Base-by-base conservation (phyloP, 768 basidiomycete species). In the Mycena kentingensis region DNA sequence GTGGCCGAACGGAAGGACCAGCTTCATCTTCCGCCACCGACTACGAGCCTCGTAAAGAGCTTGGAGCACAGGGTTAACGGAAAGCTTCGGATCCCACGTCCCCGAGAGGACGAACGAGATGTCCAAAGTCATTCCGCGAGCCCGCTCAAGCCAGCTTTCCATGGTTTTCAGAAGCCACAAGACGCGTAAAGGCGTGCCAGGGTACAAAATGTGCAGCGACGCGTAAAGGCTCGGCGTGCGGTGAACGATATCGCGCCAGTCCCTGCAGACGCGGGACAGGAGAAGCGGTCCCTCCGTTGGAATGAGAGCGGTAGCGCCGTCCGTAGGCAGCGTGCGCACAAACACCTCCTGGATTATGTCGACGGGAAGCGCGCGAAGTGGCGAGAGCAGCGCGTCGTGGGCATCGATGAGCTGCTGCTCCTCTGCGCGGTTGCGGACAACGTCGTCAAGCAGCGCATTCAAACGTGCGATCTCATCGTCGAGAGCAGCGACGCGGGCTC, bases 201-300 rank as follows among this genome's bases (percentile, higher is more conserved):
- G 12, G 11, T 19, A 10, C 36, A 48, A 32, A 22, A 48, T 27
- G 27, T 48, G 46, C n/a, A 48, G 22, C 29, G 46, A 16, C 21
- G 46, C 32, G 35, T 37, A 49, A 13, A 49, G 47, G 16, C 47
- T 35, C 13, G 47, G 47, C 16, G 47, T 49, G 8, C 11, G 7
- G 7, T 7, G 36, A 7, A 18, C 36, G 36, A 37, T 10, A 6
- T 37, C 36, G 11, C 16, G 34, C 24, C 47, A 49, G 24, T 16
- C 6, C 29, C 25, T 16, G 22, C 36, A 49, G 6, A 49, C 36
- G 15, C 36, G 46, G 34, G 24, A 26, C 24, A 48, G 24, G 35
- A 48, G 46, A 3, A 48, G 35, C 18, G 47, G 47, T 3, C 36
- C 25, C n/a, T 49, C 47, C 3, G 19, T 21, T 5, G 36, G 25